phyloP scores from a whole-genome alignment of 2,329 filamentous ascomycete species.

The Cytospora leucostoma region DNA sequence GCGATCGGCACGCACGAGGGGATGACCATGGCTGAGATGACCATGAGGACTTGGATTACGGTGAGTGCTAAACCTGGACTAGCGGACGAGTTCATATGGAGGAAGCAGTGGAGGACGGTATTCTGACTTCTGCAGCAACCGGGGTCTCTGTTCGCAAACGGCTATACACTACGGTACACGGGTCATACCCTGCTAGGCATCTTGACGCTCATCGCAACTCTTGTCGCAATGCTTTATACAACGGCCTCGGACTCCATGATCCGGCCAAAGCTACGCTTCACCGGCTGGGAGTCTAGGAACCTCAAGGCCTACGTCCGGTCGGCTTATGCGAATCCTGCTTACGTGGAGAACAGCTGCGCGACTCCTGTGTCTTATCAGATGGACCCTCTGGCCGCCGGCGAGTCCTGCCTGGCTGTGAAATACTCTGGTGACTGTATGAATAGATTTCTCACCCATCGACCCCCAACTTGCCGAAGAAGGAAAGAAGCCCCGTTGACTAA shows the following conservation, averaged over 20 bases:
- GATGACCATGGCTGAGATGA: constrained; percentile 61
- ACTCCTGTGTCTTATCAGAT: constrained; percentile 59
- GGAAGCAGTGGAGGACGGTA: background rate
- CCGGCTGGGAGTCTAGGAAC: constrained; percentile 49
- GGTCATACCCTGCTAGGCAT: constrained; percentile 64
- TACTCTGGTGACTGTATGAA: constrained; percentile 63
- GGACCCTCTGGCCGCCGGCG: constrained; percentile 36
- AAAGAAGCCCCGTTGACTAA: constrained; percentile 14
- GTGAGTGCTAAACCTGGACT: constrained; percentile 31
- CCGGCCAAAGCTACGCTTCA: constrained; percentile 67
- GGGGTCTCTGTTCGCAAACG: constrained; percentile 71
- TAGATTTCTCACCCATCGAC: background rate
- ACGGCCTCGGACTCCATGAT: constrained; percentile 76
- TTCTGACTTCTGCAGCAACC: constrained; percentile 51
- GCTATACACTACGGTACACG: constrained; percentile 64
- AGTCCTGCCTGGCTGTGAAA: constrained; percentile 68
- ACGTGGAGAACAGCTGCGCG: constrained; percentile 58
- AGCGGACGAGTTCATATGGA: background rate
- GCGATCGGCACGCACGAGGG: constrained; percentile 58
- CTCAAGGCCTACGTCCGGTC: constrained; percentile 60
- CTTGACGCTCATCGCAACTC: constrained; percentile 63
- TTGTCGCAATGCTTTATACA: constrained; percentile 72
- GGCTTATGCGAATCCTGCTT: constrained; percentile 64
- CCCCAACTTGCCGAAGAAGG: background rate
- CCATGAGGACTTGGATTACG: constrained; percentile 74